Conservation (phyloP, 2,329 filamentous ascomycete genomes). For the Sclerotinia spermophila region DNA sequence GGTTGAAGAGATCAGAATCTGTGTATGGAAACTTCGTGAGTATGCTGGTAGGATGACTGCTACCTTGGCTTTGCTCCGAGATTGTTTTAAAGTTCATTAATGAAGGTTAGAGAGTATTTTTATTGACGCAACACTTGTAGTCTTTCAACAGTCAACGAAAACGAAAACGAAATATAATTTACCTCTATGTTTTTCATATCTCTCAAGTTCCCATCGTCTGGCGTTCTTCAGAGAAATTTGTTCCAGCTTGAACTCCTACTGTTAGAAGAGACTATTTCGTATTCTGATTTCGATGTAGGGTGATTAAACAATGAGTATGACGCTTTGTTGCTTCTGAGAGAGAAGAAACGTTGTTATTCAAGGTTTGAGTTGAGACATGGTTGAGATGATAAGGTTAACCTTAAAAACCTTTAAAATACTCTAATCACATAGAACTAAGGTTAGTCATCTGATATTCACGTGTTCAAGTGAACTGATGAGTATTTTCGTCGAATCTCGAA, state of each 20-base stretch:
- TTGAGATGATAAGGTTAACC: not conserved
- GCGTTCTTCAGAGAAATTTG: not conserved
- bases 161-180: not conserved
- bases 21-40: not conserved
- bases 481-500: not conserved
- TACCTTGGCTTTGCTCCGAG: too few relatives aligned
- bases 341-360: not conserved
- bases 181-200: not conserved
- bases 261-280: not conserved
- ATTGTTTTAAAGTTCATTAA: not conserved
- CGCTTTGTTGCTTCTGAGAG: not conserved
- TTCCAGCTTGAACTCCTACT: not conserved
- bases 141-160: not conserved
- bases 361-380: not conserved
- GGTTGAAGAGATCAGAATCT: too few relatives aligned
- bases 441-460: not conserved
- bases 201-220: not conserved
- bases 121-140: not conserved
- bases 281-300: not conserved
- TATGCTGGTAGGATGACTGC: not conserved
- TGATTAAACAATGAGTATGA: not conserved
- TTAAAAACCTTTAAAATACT: not conserved
- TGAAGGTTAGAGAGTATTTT: not conserved
- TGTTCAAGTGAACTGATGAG: rapidly evolving
- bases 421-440: too few relatives aligned